Percentiles rank a stretch among this genome's conserved stretches.
Evolutionary conservation across 78 protist genomes (phyloP).

Genomic region (Speleostelium caveatum): DNA sequence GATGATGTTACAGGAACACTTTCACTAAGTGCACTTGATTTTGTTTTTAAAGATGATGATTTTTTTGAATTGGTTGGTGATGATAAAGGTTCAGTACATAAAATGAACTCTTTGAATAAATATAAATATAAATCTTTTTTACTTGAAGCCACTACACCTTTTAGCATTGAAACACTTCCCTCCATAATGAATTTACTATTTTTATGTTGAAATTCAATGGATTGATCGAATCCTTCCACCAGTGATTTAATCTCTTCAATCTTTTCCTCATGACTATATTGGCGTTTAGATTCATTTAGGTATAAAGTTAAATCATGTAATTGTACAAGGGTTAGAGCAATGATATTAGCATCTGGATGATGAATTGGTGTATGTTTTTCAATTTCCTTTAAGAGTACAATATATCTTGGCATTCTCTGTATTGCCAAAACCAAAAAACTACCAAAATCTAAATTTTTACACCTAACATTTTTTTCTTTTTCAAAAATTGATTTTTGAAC

Average conservation of each 20-base stretch:
- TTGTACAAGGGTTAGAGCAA: constrained; percentile 38
- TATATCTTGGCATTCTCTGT: constrained; percentile 64
- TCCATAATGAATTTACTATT: constrained; percentile 40
- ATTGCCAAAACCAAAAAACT: constrained; percentile 64
- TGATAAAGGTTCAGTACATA: constrained; percentile 43
- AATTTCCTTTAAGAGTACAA: constrained; percentile 42
- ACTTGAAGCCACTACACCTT: constrained; percentile 76
- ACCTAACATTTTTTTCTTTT: constrained; percentile 18
- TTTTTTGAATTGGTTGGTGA: not conserved
- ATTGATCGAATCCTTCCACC: not conserved
- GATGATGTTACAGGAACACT: not conserved
- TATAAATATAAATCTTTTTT: constrained; percentile 64
- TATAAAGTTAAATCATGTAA: constrained; percentile 59
- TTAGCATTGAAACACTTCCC: constrained; percentile 38
- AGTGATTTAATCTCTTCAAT: constrained; percentile 20
- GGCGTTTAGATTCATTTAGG: constrained; percentile 54
- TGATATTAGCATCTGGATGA: constrained; percentile 21
- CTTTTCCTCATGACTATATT: constrained; percentile 15
- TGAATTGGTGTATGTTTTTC: constrained; percentile 44
- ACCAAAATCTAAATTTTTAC: constrained; percentile 46
- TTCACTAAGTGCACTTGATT: not conserved
- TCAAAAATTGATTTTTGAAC: constrained; percentile 27
- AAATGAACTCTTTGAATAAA: constrained; percentile 63
- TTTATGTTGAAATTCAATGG: not conserved
- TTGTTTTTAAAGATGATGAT: not conserved